phyloP scores from a whole-genome alignment of 129 eudicot species.

The Tagetes erecta region DNA sequence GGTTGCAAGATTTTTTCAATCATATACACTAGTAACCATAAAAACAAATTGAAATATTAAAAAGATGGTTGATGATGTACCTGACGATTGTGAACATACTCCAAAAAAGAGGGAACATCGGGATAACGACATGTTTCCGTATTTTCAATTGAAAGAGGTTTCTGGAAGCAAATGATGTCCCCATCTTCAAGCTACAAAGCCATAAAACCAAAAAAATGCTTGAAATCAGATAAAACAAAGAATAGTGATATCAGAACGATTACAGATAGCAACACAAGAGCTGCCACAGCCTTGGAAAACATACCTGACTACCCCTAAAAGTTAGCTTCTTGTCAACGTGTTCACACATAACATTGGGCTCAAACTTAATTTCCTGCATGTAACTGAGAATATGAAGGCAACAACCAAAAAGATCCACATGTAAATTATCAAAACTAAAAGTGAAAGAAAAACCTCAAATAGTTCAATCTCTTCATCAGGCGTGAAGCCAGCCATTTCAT shows the following conservation, averaged over 20 bases:
- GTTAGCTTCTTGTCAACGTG: slow-evolving; percentile 61
- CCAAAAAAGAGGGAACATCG: slow-evolving; percentile 78
- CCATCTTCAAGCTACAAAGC: slow-evolving; percentile 84
- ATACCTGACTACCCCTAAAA: slow-evolving; percentile 75
- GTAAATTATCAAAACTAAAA: background rate
- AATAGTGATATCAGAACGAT: slow-evolving; percentile 3
- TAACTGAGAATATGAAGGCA: background rate
- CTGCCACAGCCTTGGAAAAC: background rate
- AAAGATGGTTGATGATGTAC: slow-evolving; percentile 25
- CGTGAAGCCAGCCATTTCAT: slow-evolving; percentile 81
- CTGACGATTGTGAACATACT: slow-evolving; percentile 86
- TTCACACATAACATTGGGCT: slow-evolving; percentile 81
- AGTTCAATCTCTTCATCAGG: slow-evolving; percentile 86
- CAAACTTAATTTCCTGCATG: slow-evolving; percentile 77
- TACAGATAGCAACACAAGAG: background rate
- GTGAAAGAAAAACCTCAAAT: slow-evolving; percentile 54
- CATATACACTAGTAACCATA: background rate
- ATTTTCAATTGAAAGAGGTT: slow-evolving; percentile 41
- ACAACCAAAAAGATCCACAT: slow-evolving; percentile 2
- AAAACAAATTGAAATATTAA: background rate
- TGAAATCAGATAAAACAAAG: slow-evolving; percentile 2
- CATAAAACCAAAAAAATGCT: slow-evolving; percentile 10
- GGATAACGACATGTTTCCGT: slow-evolving; percentile 64
- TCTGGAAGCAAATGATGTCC: slow-evolving; percentile 86
- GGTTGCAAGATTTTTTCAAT: background rate